phyloP scores from a whole-genome alignment of 371 early-diverging fungal genomes.

The Mortierella sp. region DNA sequence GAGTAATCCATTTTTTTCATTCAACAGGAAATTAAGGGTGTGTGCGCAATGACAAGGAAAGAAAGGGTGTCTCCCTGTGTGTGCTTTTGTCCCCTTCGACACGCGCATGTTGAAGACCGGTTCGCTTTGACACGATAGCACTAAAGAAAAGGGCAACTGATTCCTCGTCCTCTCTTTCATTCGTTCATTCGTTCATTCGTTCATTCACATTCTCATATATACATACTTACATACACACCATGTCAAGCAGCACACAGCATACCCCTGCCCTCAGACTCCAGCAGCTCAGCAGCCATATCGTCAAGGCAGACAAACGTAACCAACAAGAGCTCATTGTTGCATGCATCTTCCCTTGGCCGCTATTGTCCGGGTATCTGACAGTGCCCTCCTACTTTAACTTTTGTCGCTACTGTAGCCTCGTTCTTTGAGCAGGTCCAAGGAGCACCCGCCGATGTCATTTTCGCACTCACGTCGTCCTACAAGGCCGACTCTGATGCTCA shows the following conservation, averaged over 20 bases:
- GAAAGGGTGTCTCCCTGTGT: no score
- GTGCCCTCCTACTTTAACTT: not conserved
- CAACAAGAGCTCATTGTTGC: not conserved
- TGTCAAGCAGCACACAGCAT: conserved; percentile 22
- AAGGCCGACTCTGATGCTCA: conserved; percentile 82
- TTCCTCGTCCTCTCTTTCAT: not conserved
- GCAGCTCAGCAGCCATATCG: conserved; percentile 42
- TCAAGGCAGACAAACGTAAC: conserved; percentile 19
- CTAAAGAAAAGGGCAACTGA: not conserved
- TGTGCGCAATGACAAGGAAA: not conserved
- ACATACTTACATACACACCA: not conserved
- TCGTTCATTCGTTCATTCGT: not conserved
- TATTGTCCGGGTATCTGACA: not conserved
- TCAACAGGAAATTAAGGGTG: not conserved
- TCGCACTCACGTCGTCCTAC: conserved; percentile 86
- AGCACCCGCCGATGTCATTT: conserved; percentile 94
- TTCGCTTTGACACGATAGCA: not conserved
- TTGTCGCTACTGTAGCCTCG: conserved; percentile 49
- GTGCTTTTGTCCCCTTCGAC: not conserved
- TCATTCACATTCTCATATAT: no score
- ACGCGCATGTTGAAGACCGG: not conserved
- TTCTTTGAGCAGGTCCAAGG: conserved; percentile 75
- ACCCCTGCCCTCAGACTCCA: conserved; percentile 37
- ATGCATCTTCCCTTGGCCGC: not conserved
- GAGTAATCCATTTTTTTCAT: not conserved